Evolutionary conservation across 2,329 filamentous ascomycete species (phyloP).

Genomic region (Exophiala mesophila): DNA sequence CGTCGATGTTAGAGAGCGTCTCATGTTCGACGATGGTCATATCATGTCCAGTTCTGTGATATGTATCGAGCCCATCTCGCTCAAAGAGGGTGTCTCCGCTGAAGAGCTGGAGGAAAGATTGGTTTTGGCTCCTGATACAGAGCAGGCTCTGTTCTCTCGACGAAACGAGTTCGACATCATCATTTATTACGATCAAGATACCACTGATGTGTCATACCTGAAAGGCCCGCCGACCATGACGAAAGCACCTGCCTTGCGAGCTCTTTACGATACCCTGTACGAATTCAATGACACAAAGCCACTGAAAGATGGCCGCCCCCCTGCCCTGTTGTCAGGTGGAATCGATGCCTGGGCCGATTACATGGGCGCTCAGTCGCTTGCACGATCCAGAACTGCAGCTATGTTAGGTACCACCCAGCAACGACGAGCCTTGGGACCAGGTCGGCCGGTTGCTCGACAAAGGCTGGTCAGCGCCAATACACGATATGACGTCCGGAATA

Average conservation of each 20-base stretch:
- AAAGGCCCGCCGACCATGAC: conserved; percentile 42
- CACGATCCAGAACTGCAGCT: conserved; percentile 52
- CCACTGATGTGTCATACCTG: conserved; percentile 55
- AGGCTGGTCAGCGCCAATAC: conserved; percentile 48
- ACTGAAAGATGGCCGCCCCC: conserved; percentile 58
- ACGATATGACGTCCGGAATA: conserved; percentile 51
- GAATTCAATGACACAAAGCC: conserved; percentile 79
- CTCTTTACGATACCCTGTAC: conserved; percentile 71
- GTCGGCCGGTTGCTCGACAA: conserved; percentile 49
- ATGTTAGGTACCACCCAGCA: conserved; percentile 42
- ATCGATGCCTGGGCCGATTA: conserved; percentile 80
- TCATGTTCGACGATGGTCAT: conserved; percentile 81
- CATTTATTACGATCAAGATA: conserved; percentile 79
- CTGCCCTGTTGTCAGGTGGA: conserved; percentile 75
- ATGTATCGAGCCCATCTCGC: conserved; percentile 78
- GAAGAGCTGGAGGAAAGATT: conserved; percentile 54
- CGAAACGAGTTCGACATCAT: conserved; percentile 75
- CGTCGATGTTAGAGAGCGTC: conserved; percentile 77
- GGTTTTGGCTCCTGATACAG: conserved; percentile 48
- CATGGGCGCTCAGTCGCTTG: conserved; percentile 65
- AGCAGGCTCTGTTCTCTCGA: conserved; percentile 68
- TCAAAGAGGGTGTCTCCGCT: conserved; percentile 63
- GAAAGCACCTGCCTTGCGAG: conserved; percentile 57
- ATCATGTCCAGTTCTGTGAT: conserved; percentile 79
- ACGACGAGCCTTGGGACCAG: conserved; percentile 33